Percentiles rank a stretch among this genome's conserved stretches.
phyloP scores from a whole-genome alignment of 192 early-diverging fungal species.

The Linnemannia zychae region DNA sequence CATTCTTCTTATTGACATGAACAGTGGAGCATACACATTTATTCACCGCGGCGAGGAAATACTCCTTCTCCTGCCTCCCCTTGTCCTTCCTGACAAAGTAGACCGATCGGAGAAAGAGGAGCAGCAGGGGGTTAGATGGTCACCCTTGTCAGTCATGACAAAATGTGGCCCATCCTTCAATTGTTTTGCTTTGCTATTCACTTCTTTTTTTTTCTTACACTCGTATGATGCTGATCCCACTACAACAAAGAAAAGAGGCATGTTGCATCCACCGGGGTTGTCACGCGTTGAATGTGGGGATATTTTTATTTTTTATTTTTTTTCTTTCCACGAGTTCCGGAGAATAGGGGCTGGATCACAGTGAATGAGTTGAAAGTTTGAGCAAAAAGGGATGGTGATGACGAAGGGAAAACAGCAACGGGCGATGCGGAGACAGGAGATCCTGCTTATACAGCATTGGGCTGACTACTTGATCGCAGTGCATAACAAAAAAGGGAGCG shows the following conservation, averaged over 20 bases:
- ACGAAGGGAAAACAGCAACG: conserved; percentile 17
- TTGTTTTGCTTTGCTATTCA: background rate
- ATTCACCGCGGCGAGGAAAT: conserved; percentile 1
- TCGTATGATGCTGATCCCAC: background rate
- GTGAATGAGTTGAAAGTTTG: background rate
- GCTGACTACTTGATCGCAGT: background rate
- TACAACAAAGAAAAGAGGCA: background rate
- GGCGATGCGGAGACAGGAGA: conserved; percentile 9
- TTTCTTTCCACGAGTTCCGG: conserved; percentile 15
- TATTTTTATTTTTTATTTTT: background rate
- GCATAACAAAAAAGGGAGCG: background rate
- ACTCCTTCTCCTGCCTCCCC: background rate
- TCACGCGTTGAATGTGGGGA: conserved; percentile 1
- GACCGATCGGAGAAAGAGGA: background rate
- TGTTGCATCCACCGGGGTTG: conserved; percentile 11
- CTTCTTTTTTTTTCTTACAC: background rate
- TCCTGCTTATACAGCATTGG: background rate
- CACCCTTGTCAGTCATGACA: conserved; percentile 9
- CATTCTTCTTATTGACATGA: background rate
- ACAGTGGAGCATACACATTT: background rate
- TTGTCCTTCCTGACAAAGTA: conserved; percentile 1
- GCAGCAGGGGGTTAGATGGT: conserved; percentile 3
- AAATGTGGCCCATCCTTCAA: background rate
- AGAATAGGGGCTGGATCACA: conserved; percentile 22
- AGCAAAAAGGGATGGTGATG: too few species aligned